Evolutionary conservation across 192 early-diverging fungal species (phyloP).

Genomic region (Entrophospora sp.): DNA sequence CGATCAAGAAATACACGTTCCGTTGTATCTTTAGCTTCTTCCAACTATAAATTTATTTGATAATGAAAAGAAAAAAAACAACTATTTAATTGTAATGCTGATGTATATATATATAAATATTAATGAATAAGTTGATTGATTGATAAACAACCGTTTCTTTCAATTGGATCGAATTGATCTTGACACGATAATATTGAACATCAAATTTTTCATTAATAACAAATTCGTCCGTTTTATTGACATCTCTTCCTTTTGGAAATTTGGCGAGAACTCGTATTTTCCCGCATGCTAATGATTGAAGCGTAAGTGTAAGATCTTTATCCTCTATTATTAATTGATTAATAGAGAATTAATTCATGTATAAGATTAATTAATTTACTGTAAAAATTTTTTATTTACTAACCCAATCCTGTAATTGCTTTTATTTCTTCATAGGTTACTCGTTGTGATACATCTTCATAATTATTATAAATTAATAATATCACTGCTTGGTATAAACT

Average conservation of each 20-base stretch:
- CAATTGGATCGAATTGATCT: constrained; percentile 61
- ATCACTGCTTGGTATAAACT: constrained; percentile 61
- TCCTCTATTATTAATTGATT: constrained; percentile 35
- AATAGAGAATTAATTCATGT: background rate
- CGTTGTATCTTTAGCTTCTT: constrained; percentile 59
- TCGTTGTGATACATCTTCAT: constrained; percentile 4
- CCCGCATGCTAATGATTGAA: constrained; percentile 84
- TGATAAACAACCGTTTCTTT: constrained; percentile 46
- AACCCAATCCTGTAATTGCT: constrained; percentile 57
- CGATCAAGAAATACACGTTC: constrained; percentile 70
- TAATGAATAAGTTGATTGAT: no score
- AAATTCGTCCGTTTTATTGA: constrained; percentile 44
- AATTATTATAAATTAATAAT: constrained; percentile 54
- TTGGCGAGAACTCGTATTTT: constrained; percentile 75
- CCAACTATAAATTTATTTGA: constrained; percentile 8
- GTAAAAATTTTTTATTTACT: background rate
- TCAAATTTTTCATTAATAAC: constrained; percentile 56
- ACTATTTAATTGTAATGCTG: no score
- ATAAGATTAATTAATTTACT: background rate
- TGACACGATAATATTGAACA: constrained; percentile 52
- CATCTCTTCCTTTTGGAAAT: constrained; percentile 49
- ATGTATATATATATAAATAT: no score
- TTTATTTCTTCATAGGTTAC: constrained; percentile 59
- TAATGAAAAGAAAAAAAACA: background rate
- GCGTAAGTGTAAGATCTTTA: constrained; percentile 70